Conservation (phyloP, 768 basidiomycete genomes). For the Pulveroboletus ravenelii region DNA sequence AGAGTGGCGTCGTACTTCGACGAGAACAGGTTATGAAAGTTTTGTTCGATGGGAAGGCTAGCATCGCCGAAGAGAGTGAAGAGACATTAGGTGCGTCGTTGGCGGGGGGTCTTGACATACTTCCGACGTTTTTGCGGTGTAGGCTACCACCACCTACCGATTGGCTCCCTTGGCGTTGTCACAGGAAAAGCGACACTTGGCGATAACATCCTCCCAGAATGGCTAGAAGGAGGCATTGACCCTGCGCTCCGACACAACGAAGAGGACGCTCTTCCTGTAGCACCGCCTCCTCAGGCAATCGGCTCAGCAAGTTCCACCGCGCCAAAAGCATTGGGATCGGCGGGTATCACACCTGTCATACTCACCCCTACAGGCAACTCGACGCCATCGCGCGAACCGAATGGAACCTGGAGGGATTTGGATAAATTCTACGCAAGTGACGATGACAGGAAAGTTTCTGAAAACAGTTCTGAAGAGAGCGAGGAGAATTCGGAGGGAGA, state of each 20-base stretch:
- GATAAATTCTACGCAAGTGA: constrained; percentile 69
- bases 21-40: constrained; percentile 79
- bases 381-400: constrained; percentile 42
- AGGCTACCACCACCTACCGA: constrained; percentile 38
- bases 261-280: constrained; percentile 41
- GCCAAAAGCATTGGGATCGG: constrained; percentile 27
- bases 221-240: constrained; percentile 85
- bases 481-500: constrained; percentile 30
- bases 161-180: constrained; percentile 68
- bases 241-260: constrained; percentile 65
- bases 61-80: constrained; percentile 37
- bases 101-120: neutral
- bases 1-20: constrained; percentile 72
- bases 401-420: constrained; percentile 52
- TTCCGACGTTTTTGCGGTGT: constrained; percentile 6
- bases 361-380: constrained; percentile 52
- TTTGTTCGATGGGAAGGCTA: constrained; percentile 71
- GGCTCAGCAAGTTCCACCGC: constrained; percentile 32
- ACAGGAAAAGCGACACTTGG: constrained; percentile 47
- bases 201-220: constrained; percentile 61
- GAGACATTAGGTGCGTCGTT: constrained; percentile 30
- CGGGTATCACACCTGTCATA: constrained; percentile 43
- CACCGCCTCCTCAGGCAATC: constrained; percentile 36
- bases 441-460: constrained; percentile 32
- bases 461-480: constrained; percentile 28